Evolutionary conservation across 2,329 filamentous ascomycete species (phyloP).

Genomic region (Pseudodiploospora longispora): DNA sequence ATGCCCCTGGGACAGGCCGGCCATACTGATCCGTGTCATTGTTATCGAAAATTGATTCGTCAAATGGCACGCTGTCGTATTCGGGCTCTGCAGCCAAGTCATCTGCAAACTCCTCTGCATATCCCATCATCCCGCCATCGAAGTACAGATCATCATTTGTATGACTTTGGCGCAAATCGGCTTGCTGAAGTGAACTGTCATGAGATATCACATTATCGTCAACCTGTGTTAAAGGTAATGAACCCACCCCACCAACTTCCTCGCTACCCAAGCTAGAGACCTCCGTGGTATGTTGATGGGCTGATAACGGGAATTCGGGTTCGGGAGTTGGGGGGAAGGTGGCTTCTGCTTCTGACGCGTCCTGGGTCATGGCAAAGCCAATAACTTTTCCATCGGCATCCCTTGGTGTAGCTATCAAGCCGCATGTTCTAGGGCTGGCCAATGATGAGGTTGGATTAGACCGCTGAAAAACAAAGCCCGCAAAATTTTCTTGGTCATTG

Average conservation of each 20-base stretch:
- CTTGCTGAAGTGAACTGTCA: conserved; percentile 8
- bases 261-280: conserved; percentile 29
- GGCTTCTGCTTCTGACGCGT: conserved; percentile 24
- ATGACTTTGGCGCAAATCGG: conserved; percentile 6
- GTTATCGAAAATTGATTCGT: conserved; percentile 66
- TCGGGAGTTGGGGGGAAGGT: conserved; percentile 8
- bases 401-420: conserved; percentile 43
- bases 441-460: conserved; percentile 44
- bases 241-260: not conserved
- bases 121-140: conserved; percentile 52
- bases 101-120: conserved; percentile 36
- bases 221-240: not conserved
- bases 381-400: conserved; percentile 48
- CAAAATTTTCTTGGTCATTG: conserved; percentile 53
- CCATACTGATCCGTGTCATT: conserved; percentile 57
- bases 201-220: not conserved
- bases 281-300: conserved; percentile 9
- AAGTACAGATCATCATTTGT: conserved; percentile 60
- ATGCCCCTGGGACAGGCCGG: conserved; percentile 50
- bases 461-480: conserved; percentile 50
- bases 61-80: conserved; percentile 51
- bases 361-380: conserved; percentile 47
- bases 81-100: conserved; percentile 32
- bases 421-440: conserved; percentile 41
- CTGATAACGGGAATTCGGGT: not conserved